Evolutionary conservation across 306 rosid genomes (phyloP).

Genomic region (Citrullus colocynthis): DNA sequence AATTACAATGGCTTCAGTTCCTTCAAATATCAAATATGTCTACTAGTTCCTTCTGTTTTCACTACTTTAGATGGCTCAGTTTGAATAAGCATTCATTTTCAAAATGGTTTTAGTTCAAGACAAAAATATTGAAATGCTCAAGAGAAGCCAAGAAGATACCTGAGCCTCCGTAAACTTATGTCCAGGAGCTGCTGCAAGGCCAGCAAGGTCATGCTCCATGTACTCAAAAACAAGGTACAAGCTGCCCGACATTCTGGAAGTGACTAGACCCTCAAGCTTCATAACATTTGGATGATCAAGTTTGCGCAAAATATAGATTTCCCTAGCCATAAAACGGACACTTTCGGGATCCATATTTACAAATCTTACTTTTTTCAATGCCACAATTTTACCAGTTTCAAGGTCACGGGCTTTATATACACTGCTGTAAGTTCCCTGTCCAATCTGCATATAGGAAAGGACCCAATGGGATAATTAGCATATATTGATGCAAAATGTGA

Average conservation of each 20-base stretch:
- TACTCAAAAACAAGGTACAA: slow-evolving; percentile 88
- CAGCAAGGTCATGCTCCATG: slow-evolving; percentile 97
- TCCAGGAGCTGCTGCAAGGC: slow-evolving; percentile 44
- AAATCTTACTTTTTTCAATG: slow-evolving; percentile 84
- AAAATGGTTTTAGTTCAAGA: neutral
- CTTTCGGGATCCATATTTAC: slow-evolving; percentile 71
- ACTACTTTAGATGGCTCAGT: neutral
- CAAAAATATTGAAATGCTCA: neutral
- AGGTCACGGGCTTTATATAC: slow-evolving; percentile 79
- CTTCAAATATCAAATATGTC: neutral
- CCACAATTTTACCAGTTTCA: slow-evolving; percentile 75
- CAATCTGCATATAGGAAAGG: slow-evolving; percentile 39
- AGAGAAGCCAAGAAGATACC: slow-evolving; percentile 24
- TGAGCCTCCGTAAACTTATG: slow-evolving; percentile 65
- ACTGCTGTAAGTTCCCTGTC: slow-evolving; percentile 93
- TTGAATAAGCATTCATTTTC: neutral
- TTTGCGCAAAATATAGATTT: slow-evolving; percentile 74
- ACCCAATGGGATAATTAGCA: neutral
- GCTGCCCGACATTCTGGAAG: slow-evolving; percentile 70
- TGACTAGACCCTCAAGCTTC: slow-evolving; percentile 76
- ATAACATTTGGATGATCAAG: slow-evolving; percentile 89
- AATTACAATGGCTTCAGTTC: neutral
- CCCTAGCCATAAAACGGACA: slow-evolving; percentile 95
- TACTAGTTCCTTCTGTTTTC: neutral
- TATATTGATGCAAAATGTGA: neutral